Base-by-base conservation (phyloP, 345 rosid species). In the Erodium maritimum region DNA sequence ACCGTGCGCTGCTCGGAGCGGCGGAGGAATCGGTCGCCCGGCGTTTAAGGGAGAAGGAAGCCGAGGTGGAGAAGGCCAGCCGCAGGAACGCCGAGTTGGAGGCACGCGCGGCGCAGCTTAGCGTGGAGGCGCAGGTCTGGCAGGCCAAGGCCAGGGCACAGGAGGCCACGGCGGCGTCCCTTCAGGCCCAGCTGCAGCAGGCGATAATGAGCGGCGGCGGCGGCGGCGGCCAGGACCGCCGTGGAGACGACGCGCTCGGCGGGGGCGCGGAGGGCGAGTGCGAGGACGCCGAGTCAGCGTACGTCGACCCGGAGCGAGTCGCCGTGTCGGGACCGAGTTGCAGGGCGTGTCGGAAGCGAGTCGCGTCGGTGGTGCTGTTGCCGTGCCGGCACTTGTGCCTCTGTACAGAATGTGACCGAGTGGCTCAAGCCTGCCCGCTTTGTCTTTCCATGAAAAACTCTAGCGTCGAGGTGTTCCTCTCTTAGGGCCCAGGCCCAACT, bases 301-400 rank as follows among this genome's bases (percentile, higher is more conserved):
- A 83, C 63, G 76, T 81, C 3, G 96, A 88, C 73, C 95, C 95
- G 0, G 96, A 86, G 52, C 55, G 96, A 45, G 71, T 73, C 5
- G 73, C 58, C 20, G 25, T 60, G 50, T 52, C 65, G 7, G 80
- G 86, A 10, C 87, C 93, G 45, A 57, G 68, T 17, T 91, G 98
- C 67, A 76, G 70, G 50, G 68, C 66, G 22, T 91, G 98, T 64
- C 59, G 79, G 66, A 72, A 65, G 62, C 61, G 87, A 50, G 69
- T 67, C 42, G 95, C 95, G 62, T 62, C 88, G 68, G 93, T 91
- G 69, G 76, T 91, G 55, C 72, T 82, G 69, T 55, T 91, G 82
- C 96, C 97, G 68, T 91, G 97, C 72, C 95, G 96, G 56, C 97
- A 91, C 75, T 82, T 91, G 45, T 73, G 84, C 54, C 58, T 86